Evolutionary conservation across 768 basidiomycete genomes (phyloP).

Genomic region (Suillus lakei): DNA sequence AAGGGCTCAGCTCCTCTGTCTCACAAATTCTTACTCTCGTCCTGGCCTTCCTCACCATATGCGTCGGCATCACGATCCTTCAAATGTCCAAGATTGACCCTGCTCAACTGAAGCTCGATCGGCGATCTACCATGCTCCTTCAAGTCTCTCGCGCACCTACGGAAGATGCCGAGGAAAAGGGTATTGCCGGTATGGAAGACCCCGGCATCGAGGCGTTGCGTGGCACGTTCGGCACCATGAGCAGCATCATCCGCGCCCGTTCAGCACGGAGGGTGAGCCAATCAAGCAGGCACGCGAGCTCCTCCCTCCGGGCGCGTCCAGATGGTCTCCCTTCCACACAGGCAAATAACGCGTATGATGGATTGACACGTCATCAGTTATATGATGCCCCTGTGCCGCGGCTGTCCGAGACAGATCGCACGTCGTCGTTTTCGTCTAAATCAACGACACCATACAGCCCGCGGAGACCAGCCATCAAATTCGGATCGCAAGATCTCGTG

Average conservation of each 20-base stretch:
- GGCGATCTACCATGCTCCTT: constrained; percentile 87
- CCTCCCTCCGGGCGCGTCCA: constrained; percentile 20
- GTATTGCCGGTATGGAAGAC: constrained; percentile 69
- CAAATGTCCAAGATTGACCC: constrained; percentile 98
- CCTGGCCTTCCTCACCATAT: constrained; percentile 90
- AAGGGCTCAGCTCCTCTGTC: constrained; percentile 81
- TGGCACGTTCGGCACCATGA: constrained; percentile 89
- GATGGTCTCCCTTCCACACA: constrained; percentile 27
- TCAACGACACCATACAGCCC: constrained; percentile 33
- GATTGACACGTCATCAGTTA: constrained; percentile 79
- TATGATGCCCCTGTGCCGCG: constrained; percentile 86
- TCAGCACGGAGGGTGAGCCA: constrained; percentile 58
- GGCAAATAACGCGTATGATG: constrained; percentile 38
- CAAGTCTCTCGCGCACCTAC: constrained; percentile 81
- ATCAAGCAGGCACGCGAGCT: constrained; percentile 40
- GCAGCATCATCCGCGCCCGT: constrained; percentile 83
- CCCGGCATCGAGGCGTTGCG: constrained; percentile 93
- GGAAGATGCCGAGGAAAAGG: constrained; percentile 63
- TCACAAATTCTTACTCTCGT: constrained; percentile 88
- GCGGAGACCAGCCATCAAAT: constrained; percentile 70
- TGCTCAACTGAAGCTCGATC: constrained; percentile 78
- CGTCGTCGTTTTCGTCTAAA: constrained; percentile 32
- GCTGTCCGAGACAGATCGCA: constrained; percentile 45
- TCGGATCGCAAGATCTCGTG: constrained; percentile 72
- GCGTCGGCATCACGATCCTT: constrained; percentile 90